Evolutionary conservation across 2,329 filamentous ascomycete species (phyloP).

Genomic region (Curvularia eragrostidis): DNA sequence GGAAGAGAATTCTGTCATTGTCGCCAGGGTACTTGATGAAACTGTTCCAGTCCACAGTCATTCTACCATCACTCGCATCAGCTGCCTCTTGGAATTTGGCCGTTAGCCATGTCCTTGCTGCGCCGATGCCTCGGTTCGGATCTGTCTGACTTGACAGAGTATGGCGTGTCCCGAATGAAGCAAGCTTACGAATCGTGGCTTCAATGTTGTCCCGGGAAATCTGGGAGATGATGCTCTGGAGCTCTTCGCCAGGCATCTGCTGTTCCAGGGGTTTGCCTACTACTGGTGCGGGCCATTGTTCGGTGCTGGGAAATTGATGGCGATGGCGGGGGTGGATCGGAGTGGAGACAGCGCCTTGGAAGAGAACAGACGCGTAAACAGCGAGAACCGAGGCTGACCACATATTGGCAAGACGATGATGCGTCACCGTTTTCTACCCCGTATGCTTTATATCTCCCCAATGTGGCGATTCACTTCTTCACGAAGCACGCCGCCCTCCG

Average conservation of each 20-base stretch:
- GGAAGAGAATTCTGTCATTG: conserved; percentile 52
- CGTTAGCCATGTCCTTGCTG: conserved; percentile 62
- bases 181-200: conserved; percentile 58
- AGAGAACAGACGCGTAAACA: conserved; percentile 12
- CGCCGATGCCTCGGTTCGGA: conserved; percentile 59
- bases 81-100: conserved; percentile 56
- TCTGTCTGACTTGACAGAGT: conserved; percentile 60
- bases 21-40: conserved; percentile 54
- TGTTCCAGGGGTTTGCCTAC: conserved; percentile 42
- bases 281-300: conserved; percentile 47
- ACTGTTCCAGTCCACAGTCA: conserved; percentile 59
- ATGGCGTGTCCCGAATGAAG: conserved; percentile 61
- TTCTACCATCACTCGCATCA: conserved; percentile 53
- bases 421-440: not conserved
- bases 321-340: conserved; percentile 22
- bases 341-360: conserved; percentile 17
- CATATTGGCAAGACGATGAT: conserved; percentile 7
- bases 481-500: conserved; percentile 12
- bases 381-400: conserved; percentile 13
- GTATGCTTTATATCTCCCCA: conserved; percentile 1
- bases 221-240: conserved; percentile 47
- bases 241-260: conserved; percentile 49
- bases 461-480: conserved; percentile 16
- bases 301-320: conserved; percentile 19
- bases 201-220: conserved; percentile 54